These are phyloP conservation scores for Musa troglodytarum DNA, from an alignment of 176 grass and related monocot genomes.

Conservation along the genomic window DNA sequence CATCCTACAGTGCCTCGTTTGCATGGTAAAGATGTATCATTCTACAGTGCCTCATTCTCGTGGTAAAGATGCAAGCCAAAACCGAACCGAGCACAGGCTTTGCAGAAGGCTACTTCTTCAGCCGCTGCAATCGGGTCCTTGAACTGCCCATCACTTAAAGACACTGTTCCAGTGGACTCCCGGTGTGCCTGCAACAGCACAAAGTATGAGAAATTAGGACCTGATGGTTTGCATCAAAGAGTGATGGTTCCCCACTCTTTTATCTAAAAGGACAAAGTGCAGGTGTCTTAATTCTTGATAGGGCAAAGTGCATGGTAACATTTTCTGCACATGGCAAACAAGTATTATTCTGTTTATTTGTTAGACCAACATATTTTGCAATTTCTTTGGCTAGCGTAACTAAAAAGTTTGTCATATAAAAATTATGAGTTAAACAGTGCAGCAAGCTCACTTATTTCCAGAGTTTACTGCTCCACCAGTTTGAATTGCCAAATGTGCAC, in stretches of 20 bases:
- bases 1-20: slow-evolving; percentile 31
- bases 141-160: slow-evolving; percentile 36
- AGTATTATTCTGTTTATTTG: not conserved
- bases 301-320: not conserved
- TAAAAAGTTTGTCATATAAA: not conserved
- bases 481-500: too few relatives aligned
- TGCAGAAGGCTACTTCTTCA: slow-evolving; percentile 74
- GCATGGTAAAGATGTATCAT: slow-evolving; percentile 51
- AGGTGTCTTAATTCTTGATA: not conserved
- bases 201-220: not conserved
- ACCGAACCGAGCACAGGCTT: slow-evolving; percentile 80
- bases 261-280: not conserved
- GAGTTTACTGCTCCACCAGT: not conserved
- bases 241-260: not conserved
- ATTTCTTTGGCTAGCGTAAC: not conserved
- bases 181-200: slow-evolving; percentile 54
- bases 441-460: not conserved
- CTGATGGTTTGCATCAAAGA: not conserved
- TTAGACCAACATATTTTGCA: not conserved
- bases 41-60: slow-evolving; percentile 38
- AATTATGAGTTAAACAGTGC: not conserved
- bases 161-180: slow-evolving; percentile 65
- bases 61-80: slow-evolving; percentile 86
- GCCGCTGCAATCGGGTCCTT: slow-evolving; percentile 58
- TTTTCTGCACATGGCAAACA: not conserved